phyloP scores from a whole-genome alignment of 768 basidiomycete species.

The Tylopilus vinaceipallidus region DNA sequence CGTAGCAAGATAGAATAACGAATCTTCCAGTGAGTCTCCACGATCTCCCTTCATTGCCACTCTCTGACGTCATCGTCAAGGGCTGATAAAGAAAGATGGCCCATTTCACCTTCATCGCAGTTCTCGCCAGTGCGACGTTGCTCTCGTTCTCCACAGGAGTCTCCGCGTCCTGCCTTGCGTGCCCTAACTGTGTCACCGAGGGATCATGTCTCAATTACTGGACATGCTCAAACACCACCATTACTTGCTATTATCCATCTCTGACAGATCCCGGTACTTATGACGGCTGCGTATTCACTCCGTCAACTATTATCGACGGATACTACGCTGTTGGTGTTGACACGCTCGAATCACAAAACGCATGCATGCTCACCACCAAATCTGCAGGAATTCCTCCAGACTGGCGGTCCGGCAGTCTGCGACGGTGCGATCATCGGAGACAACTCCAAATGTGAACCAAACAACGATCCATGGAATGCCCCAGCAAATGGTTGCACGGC shows the following conservation, averaged over 20 bases:
- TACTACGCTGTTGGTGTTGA: neutral
- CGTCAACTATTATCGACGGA: neutral
- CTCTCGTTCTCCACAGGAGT: neutral
- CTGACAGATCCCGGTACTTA: neutral
- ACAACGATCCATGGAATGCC: slow-evolving; percentile 1
- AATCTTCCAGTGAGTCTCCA: no score
- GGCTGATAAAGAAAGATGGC: no score
- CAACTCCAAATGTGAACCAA: neutral
- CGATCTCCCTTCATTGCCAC: no score
- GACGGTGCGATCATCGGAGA: neutral
- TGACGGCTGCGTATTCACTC: slow-evolving; percentile 1
- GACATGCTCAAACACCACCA: slow-evolving; percentile 1
- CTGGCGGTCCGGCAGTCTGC: neutral
- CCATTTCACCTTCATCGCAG: no score
- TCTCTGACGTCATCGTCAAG: no score
- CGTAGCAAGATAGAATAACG: no score
- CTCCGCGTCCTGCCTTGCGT: neutral
- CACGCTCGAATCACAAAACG: neutral
- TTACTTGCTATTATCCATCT: slow-evolving; percentile 8
- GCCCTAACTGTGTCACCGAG: neutral
- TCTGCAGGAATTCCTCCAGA: neutral
- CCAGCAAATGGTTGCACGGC: neutral
- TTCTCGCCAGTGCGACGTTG: no score
- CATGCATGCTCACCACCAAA: neutral
- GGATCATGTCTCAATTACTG: slow-evolving; percentile 8